phyloP scores from a whole-genome alignment of 768 basidiomycete species.

The Suillus variegatus region DNA sequence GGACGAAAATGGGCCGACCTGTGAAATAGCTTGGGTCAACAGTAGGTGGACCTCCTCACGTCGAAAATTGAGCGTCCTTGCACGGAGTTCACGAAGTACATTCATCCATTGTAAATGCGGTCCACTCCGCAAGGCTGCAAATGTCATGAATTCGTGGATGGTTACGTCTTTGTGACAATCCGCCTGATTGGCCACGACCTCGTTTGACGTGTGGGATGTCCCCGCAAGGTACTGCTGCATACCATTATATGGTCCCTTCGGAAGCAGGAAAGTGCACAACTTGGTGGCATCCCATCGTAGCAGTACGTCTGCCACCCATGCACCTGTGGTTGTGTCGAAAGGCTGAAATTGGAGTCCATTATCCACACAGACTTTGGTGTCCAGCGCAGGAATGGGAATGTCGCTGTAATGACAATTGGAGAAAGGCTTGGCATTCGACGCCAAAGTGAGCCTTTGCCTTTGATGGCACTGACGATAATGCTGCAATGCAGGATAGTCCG shows the following conservation, averaged over 20 bases:
- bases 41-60: constrained; percentile 42
- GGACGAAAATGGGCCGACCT: constrained; percentile 36
- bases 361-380: constrained; percentile 27
- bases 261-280: constrained; percentile 37
- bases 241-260: constrained; percentile 30
- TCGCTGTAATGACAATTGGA: constrained; percentile 17
- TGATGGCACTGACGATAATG: constrained; percentile 18
- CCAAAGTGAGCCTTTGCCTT: constrained; percentile 23
- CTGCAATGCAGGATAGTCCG: constrained; percentile 13
- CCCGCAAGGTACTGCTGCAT: constrained; percentile 37
- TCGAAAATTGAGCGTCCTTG: constrained; percentile 39
- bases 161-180: constrained; percentile 41
- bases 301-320: constrained; percentile 18
- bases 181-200: constrained; percentile 41
- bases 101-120: constrained; percentile 51
- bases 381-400: constrained; percentile 16
- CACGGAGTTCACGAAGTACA: constrained; percentile 45
- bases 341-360: constrained; percentile 35
- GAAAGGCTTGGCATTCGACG: constrained; percentile 26
- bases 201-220: constrained; percentile 45
- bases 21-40: constrained; percentile 44
- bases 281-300: not conserved
- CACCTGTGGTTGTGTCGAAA: constrained; percentile 26
- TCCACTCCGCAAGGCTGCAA: constrained; percentile 47
- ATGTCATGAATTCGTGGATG: constrained; percentile 48